Evolutionary conservation across 116 monocot species (phyloP), one percentile per base, ranked within the genome.

Genomic region (Dioscorea cayenensis): DNA sequence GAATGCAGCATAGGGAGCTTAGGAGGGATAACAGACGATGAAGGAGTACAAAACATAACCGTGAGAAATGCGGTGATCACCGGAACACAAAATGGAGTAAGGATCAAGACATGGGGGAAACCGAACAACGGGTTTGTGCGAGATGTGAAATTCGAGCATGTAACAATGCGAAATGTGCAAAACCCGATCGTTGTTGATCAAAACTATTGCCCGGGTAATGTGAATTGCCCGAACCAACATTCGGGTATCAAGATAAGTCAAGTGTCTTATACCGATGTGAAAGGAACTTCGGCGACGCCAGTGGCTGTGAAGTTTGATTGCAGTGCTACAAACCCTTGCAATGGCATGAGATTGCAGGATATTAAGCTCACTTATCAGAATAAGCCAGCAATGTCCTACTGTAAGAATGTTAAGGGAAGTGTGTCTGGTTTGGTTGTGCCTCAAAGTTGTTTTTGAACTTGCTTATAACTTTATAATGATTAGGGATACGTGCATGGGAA

Each of bases 71-170:
- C 64, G 1, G 67, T 59, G 27, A 80, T 84, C 74, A 43, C 28
- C 6, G 84, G 77, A 35, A 77, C 80, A 9, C 13, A 73, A 37
- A 84, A 80, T 36, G 84, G 84, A 28, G 49, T 84, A 16, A 36
- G 80, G 66, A 84, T 84, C 66, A 84, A 84, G 67, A 84, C 84
- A 19, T 84, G 84, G 84, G 84, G 74, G 17, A 65, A 62, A 48
- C 73, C 68, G 13, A 67, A 43, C 51, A 11, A 8, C 38, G 80
- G 80, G 5, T 84, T 66, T 66, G 80, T 84, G 1, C 66, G 43
- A 27, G 73, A 64, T 10, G 76, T 84, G 7, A 27, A 51, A 4
- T 84, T 84, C 66, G 61, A 80, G 77, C 77, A 77, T 51, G 80
- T 67, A 3, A 25, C 66, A 4, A 84, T 84, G 84, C 68, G 67